Evolutionary conservation across 352 stramenopile species (phyloP).

Genomic region (Phytophthora aleatoria): DNA sequence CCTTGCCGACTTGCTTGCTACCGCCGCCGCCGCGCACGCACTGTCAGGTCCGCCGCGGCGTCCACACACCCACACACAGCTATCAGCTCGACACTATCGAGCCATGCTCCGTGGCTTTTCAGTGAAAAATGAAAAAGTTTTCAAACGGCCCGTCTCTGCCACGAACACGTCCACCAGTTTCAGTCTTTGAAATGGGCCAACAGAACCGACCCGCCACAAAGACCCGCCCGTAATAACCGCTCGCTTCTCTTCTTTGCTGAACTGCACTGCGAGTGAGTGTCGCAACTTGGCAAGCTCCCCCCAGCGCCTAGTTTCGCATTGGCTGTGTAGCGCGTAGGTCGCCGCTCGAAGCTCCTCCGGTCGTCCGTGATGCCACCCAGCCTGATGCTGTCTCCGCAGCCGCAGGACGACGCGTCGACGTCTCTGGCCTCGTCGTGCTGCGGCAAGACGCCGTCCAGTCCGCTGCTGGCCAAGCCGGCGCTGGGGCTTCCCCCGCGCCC

Average conservation of each 20-base stretch:
- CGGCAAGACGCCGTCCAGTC: constrained; percentile 15
- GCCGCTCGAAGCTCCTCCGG: constrained; percentile 4
- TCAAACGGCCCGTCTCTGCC: constrained; percentile 23
- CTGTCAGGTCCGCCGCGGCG: too few species aligned
- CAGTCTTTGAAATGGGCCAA: background rate
- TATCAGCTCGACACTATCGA: too few species aligned
- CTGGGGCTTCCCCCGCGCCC: constrained; percentile 16
- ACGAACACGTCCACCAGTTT: constrained; percentile 15
- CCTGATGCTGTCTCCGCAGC: constrained; percentile 27
- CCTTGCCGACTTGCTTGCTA: too few species aligned
- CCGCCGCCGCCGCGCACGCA: too few species aligned
- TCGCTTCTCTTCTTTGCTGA: constrained; percentile 1
- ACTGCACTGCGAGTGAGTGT: constrained; percentile 15
- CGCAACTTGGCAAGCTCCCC: constrained; percentile 7
- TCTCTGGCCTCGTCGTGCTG: constrained; percentile 2
- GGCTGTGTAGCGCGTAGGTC: constrained; percentile 10
- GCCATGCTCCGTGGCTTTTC: constrained; percentile 10
- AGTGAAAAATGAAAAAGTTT: constrained; percentile 8
- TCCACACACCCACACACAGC: too few species aligned
- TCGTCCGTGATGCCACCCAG: constrained; percentile 26
- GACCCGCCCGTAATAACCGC: constrained; percentile 4
- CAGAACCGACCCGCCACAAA: background rate
- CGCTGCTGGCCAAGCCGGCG: constrained; percentile 7
- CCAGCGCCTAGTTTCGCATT: constrained; percentile 19
- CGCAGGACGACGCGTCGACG: constrained; percentile 13